Evolutionary conservation across 345 rosid species (phyloP), one percentile per base, ranked within the genome.

Genomic region (Leavenworthia alabamica): DNA sequence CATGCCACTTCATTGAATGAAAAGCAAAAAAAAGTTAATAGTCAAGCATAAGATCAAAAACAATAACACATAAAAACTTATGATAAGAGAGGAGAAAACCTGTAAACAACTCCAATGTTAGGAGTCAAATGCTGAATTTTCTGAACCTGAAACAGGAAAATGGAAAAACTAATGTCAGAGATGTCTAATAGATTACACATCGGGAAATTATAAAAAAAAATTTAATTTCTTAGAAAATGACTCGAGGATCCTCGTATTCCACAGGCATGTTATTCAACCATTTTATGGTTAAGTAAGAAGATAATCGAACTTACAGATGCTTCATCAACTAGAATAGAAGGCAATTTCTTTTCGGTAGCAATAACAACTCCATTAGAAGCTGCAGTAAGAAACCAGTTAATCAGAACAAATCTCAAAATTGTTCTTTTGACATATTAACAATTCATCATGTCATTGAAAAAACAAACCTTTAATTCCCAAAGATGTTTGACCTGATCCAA

Each of bases 281-380:
- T 23, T 24, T 8, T 3, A 29, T 4, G 41, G 10, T 12, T 41
- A 53, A 40, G 39, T 6, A 57, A 19, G 55, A 35, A 56, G 2
- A 19, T 17, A 3, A 28, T 12, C 12, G 12, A 75, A 76, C 97
- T 81, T 62, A 92, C 98, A 62, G 95, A 92, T 15, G 88, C 27
- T 75, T 92, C 97, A 62, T 92, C 98, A 33, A 92, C 97, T 67
- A 92, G 79, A 67, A 89, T 92, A 15, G 98, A 89, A 10, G 98
- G 95, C 32, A 92, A 62, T 55, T 92, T 92, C 80, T 92, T 89
- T 79, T 92, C 98, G 0, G 96, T 89, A 0, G 98, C 98, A 36
- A 92, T 85, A 51, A 92, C 93, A 68, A 92, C 98, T 15, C 97
- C 98, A 64, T 92, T 89, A 17, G 89, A 82, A 79, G 97, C 97